phyloP scores from a whole-genome alignment of 257 asterid genomes.

The Solanum etuberosum region DNA sequence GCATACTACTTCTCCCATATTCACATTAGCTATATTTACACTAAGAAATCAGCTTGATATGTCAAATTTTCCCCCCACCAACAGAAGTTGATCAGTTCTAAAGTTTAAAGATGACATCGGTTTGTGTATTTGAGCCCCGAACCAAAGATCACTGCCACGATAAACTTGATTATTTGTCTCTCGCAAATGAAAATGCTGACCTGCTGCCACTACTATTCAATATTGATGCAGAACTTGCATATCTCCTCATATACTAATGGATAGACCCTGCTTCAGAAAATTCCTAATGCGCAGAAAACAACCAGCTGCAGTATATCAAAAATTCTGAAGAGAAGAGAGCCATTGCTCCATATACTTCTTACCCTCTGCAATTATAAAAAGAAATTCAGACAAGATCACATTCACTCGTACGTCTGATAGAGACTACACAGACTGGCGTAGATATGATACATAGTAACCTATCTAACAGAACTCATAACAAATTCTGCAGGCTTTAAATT shows the following conservation, averaged over 20 bases:
- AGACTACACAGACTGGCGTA: neutral
- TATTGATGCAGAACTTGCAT: neutral
- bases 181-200: neutral
- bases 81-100: neutral
- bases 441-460: neutral
- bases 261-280: neutral
- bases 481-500: neutral
- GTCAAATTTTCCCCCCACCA: conserved; percentile 4
- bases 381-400: neutral
- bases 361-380: conserved; percentile 36
- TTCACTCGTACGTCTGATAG: rapidly evolving
- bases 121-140: neutral
- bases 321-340: conserved; percentile 73
- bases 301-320: conserved; percentile 23
- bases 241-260: neutral
- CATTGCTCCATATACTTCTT: conserved; percentile 66
- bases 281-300: neutral
- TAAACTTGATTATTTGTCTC: neutral
- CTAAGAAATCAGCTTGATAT: conserved; percentile 7
- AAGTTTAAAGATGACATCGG: neutral
- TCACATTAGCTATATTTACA: conserved; percentile 20
- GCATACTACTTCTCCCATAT: conserved; percentile 11
- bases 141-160: neutral
- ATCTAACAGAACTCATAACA: neutral
- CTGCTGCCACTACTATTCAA: neutral